phyloP scores from a whole-genome alignment of 1,284 basidiomycete species.

The Moniliophthora roreri region DNA sequence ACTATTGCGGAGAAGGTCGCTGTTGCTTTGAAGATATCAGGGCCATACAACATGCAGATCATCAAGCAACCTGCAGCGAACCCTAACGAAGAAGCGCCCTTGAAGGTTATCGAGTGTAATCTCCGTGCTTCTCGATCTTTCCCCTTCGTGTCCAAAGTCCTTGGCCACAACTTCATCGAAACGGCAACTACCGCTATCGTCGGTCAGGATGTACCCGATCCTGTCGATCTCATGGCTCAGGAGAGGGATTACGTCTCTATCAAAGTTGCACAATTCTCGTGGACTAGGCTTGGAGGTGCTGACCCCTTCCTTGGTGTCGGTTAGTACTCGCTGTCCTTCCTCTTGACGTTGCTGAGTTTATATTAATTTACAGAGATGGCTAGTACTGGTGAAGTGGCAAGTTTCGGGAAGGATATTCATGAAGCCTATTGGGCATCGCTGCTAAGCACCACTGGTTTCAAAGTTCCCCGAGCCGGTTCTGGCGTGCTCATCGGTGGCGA shows the following conservation, averaged over 20 bases:
- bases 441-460: slow-evolving; percentile 90
- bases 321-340: slow-evolving; percentile 37
- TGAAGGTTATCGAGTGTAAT: slow-evolving; percentile 99
- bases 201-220: slow-evolving; percentile 86
- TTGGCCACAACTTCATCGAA: slow-evolving; percentile 97
- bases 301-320: slow-evolving; percentile 97
- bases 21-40: slow-evolving; percentile 92
- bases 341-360: neutral
- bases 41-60: slow-evolving; percentile 99
- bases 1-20: slow-evolving; percentile 95
- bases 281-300: slow-evolving; percentile 92
- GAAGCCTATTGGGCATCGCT: slow-evolving; percentile 97
- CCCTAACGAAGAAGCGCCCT: slow-evolving; percentile 58
- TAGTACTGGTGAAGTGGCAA: slow-evolving; percentile 97
- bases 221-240: slow-evolving; percentile 92
- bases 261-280: slow-evolving; percentile 99
- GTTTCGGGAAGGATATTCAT: slow-evolving; percentile 91
- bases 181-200: slow-evolving; percentile 93
- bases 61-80: slow-evolving; percentile 79
- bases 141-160: slow-evolving; percentile 99
- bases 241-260: slow-evolving; percentile 93
- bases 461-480: slow-evolving; percentile 76
- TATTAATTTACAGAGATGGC: slow-evolving; percentile 80
- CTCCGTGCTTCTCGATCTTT: slow-evolving; percentile 96
- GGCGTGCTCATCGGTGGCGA: slow-evolving; percentile 91